A percentile compares a stretch with the other conserved stretches of the same genome.
phyloP scores from a whole-genome alignment of 495 filamentous ascomycete genomes.

The Penicillium simplicissimum region DNA sequence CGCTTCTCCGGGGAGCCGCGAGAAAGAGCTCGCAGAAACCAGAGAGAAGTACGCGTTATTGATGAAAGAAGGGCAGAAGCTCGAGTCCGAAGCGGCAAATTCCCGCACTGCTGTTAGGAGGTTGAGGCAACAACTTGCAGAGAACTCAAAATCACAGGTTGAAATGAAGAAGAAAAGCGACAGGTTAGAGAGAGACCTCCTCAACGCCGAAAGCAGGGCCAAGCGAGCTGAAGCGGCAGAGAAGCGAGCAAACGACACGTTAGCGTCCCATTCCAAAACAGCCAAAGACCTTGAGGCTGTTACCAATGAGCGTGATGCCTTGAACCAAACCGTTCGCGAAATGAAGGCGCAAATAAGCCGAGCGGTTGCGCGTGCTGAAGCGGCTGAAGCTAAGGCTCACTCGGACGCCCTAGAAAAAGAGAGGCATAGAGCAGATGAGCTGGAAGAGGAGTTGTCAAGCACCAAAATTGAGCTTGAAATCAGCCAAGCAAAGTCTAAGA shows the following conservation, averaged over 20 bases:
- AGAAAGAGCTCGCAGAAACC: conserved; percentile 81
- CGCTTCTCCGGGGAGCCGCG: conserved; percentile 61
- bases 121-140: conserved; percentile 66
- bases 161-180: conserved; percentile 58
- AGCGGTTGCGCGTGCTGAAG: conserved; percentile 63
- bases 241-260: conserved; percentile 62
- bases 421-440: conserved; percentile 60
- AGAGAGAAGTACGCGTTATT: conserved; percentile 87
- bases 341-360: conserved; percentile 71
- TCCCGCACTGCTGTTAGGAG: conserved; percentile 83
- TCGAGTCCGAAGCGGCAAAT: conserved; percentile 76
- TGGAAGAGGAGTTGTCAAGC: conserved; percentile 73
- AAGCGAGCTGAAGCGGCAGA: conserved; percentile 68
- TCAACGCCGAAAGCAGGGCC: conserved; percentile 56
- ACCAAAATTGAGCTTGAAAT: conserved; percentile 76
- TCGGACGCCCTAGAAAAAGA: conserved; percentile 72
- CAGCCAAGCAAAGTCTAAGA: conserved; percentile 64
- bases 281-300: conserved; percentile 71
- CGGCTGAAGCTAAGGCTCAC: conserved; percentile 65
- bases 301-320: conserved; percentile 63
- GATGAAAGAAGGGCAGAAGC: conserved; percentile 89
- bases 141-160: conserved; percentile 51
- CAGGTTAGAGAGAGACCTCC: conserved; percentile 64
- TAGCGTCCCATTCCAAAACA: conserved; percentile 63
- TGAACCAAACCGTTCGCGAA: conserved; percentile 64